Evolutionary conservation across 305 asterid species (phyloP).

Genomic region (Salvia sclarea): DNA sequence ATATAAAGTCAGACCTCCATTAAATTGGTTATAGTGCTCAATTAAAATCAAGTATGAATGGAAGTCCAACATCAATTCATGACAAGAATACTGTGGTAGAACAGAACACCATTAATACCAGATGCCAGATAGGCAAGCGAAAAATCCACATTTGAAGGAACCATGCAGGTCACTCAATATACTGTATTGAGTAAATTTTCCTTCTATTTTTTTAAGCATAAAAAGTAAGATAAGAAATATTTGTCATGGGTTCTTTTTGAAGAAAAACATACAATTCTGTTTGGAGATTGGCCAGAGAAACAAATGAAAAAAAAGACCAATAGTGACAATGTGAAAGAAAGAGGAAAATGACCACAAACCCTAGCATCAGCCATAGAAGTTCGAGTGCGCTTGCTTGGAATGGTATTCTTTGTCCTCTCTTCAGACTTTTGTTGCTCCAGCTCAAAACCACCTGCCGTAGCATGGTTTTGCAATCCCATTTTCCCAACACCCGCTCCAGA

Average conservation of each 20-base stretch:
- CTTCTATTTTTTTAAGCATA: not conserved
- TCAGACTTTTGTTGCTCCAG: conserved; percentile 71
- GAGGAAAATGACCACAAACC: conserved; percentile 46
- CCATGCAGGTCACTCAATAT: conserved; percentile 21
- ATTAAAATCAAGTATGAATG: conserved; percentile 26
- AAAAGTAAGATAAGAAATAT: conserved; percentile 5
- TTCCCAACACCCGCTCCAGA: conserved; percentile 55
- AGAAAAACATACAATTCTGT: conserved; percentile 25
- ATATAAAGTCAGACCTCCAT: conserved; percentile 34
- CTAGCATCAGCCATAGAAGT: conserved; percentile 76
- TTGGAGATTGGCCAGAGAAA: conserved; percentile 4
- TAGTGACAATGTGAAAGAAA: not conserved
- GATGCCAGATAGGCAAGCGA: conserved; percentile 21
- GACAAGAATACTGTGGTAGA: conserved; percentile 22
- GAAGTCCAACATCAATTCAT: conserved; percentile 14
- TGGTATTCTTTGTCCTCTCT: conserved; percentile 60
- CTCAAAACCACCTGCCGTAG: conserved; percentile 60
- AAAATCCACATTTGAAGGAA: conserved; percentile 22
- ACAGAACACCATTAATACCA: conserved; percentile 18
- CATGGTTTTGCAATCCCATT: conserved; percentile 65
- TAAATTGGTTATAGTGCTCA: conserved; percentile 12
- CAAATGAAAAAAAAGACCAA: not conserved
- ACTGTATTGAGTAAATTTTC: not conserved
- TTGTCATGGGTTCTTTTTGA: conserved; percentile 11
- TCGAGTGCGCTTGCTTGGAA: conserved; percentile 91